Evolutionary conservation across 805 yeast species (phyloP).

Genomic region (Candida krabiensis): DNA sequence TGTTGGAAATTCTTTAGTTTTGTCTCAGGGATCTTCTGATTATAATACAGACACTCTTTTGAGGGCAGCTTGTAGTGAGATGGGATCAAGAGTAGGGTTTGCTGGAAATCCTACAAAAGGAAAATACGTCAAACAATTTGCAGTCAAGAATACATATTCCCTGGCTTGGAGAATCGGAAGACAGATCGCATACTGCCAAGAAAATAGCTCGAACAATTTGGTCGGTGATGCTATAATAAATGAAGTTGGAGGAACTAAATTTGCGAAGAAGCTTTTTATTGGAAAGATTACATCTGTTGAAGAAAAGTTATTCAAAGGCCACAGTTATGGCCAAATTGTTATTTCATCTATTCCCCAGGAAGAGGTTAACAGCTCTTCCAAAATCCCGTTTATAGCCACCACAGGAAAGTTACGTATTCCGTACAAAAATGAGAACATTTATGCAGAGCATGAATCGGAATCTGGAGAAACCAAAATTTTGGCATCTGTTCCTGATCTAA

Average conservation of each 20-base stretch:
- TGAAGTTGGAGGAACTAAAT: constrained; percentile 28
- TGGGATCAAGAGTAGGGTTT: constrained; percentile 40
- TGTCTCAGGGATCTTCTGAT: constrained; percentile 34
- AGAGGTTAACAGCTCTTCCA: neutral
- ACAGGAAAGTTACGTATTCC: constrained; percentile 34
- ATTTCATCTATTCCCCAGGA: constrained; percentile 10
- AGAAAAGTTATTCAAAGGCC: constrained; percentile 40
- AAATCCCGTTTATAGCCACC: constrained; percentile 6
- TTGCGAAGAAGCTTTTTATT: constrained; percentile 35
- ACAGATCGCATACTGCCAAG: constrained; percentile 38
- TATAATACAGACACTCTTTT: constrained; percentile 35
- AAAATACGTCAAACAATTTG: constrained; percentile 11
- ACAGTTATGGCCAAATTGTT: constrained; percentile 42
- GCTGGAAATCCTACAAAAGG: constrained; percentile 26
- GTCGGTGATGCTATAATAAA: constrained; percentile 36
- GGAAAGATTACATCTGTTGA: constrained; percentile 48
- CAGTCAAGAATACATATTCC: constrained; percentile 32
- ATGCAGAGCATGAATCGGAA: constrained; percentile 11
- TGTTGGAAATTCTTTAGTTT: constrained; percentile 38
- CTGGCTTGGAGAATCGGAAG: constrained; percentile 48
- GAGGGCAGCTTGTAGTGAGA: constrained; percentile 41
- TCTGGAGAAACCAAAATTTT: constrained; percentile 12
- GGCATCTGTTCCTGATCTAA: constrained; percentile 26
- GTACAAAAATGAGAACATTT: constrained; percentile 49
- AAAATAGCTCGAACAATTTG: constrained; percentile 32